Conservation (phyloP, 73 alveolate species). For the Tetrahymena malaccensis region DNA sequence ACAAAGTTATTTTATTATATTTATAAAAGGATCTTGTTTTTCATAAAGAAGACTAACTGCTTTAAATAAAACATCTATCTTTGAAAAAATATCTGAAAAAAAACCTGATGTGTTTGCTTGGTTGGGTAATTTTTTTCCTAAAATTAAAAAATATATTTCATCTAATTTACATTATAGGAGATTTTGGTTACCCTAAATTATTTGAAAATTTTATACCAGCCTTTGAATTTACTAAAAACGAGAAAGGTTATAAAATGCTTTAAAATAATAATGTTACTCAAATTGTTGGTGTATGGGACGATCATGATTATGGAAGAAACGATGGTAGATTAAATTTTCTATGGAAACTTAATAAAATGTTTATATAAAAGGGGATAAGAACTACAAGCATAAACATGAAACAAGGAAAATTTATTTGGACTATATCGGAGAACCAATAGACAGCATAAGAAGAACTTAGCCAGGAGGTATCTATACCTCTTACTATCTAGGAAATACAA, state of each 20-base stretch:
- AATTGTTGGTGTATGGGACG: not conserved
- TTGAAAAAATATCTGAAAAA: not conserved
- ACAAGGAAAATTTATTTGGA: not conserved
- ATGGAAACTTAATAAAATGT: not conserved
- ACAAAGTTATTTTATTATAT: not conserved
- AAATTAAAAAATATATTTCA: too few species aligned
- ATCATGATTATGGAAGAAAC: not conserved
- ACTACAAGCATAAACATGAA: not conserved
- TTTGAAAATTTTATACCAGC: not conserved
- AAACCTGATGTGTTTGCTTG: not conserved
- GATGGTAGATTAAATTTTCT: not conserved
- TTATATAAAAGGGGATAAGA: not conserved
- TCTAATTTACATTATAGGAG: not conserved
- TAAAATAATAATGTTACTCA: not conserved
- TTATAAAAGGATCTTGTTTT: not conserved
- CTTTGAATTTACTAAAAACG: not conserved
- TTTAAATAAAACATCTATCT: not conserved
- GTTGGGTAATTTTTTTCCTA: not conserved
- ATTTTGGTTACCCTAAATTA: not conserved
- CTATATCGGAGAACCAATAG: not conserved
- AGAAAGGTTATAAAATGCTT: not conserved
- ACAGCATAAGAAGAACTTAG: not conserved
- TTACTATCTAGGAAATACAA: not conserved
- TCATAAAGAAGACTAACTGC: not conserved
- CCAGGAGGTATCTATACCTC: not conserved